Evolutionary conservation across 352 stramenopile genomes (phyloP), one percentile per base, ranked within the genome.

Genomic region (Phytophthora foliorum): DNA sequence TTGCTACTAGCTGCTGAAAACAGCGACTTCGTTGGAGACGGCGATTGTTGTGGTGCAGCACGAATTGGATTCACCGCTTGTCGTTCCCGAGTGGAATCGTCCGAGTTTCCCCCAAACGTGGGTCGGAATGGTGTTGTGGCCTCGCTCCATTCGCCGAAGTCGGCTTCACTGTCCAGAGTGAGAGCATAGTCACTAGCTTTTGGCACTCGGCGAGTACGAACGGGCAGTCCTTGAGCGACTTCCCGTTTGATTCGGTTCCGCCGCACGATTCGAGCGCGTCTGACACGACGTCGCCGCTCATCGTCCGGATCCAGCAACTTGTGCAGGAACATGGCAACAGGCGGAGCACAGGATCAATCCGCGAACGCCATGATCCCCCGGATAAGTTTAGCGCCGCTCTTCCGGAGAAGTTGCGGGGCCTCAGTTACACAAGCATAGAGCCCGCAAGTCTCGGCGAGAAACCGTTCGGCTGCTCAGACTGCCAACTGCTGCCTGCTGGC

Each of bases 221-320:
- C 19, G 1, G 58, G 58, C 9, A 89, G 66, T 17, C 78, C 82
- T 49, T 83, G 75, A 3, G 58, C 74, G 54, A 88, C 63, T 63
- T 92, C 84, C 3, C 62, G 60, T 36, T 86, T 82, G 77, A 90
- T 89, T 14, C 84, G 81, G 24, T 90, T 92, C 14, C 84, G 74
- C 2, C 82, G 74, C 6, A 89, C 67, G 63, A 92, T 90, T 16
- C 72, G 73, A 31, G 81, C 84, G 9, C 84, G 84, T 24, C 84
- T 58, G 6, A 73, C 57, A 11, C 78, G 77, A 16, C 77, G 72
- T 17, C 77, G 76, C 34, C 61, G 60, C n/a, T 75, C 78, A 64
- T 90, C 82, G 32, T 92, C 77, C 0, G 82, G 73, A 57, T 90
- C 75, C 24, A 90, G 50, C 50, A 92, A 58, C 41, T 66, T 80